phyloP scores from a whole-genome alignment of 2,329 filamentous ascomycete genomes.

The Aspergillus sp. region DNA sequence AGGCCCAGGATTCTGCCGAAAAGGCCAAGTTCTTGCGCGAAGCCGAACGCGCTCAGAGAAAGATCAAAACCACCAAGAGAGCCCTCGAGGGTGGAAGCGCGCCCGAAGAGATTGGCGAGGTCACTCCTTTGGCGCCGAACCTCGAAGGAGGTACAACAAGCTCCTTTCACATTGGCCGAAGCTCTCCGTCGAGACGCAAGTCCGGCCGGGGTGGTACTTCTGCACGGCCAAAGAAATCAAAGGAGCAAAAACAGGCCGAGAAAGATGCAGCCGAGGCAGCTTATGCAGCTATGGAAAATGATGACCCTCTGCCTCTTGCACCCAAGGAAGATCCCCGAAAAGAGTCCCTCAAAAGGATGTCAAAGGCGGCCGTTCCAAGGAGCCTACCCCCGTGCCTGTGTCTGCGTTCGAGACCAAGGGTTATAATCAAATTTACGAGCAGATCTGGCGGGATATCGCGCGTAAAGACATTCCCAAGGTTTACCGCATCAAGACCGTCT shows the following conservation, averaged over 20 bases:
- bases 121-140: conserved; percentile 70
- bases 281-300: conserved; percentile 62
- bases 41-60: conserved; percentile 85
- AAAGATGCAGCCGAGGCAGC: conserved; percentile 79
- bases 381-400: conserved; percentile 47
- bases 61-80: conserved; percentile 83
- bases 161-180: conserved; percentile 69
- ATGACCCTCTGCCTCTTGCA: conserved; percentile 45
- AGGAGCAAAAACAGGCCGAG: conserved; percentile 63
- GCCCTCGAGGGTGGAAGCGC: conserved; percentile 78
- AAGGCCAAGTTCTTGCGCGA: conserved; percentile 75
- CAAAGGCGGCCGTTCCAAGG: conserved; percentile 36
- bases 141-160: conserved; percentile 81
- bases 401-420: conserved; percentile 79
- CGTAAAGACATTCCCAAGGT: conserved; percentile 92
- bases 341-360: conserved; percentile 41
- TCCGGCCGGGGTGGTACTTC: conserved; percentile 47
- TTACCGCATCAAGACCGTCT: conserved; percentile 79
- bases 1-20: conserved; percentile 77
- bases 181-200: conserved; percentile 48
- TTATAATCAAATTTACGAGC: conserved; percentile 94
- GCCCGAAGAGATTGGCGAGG: conserved; percentile 66
- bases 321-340: conserved; percentile 53
- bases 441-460: conserved; percentile 93
- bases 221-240: conserved; percentile 82